Evolutionary conservation across 192 early-diverging fungal species (phyloP).

Genomic region (Linnemannia hyalina): DNA sequence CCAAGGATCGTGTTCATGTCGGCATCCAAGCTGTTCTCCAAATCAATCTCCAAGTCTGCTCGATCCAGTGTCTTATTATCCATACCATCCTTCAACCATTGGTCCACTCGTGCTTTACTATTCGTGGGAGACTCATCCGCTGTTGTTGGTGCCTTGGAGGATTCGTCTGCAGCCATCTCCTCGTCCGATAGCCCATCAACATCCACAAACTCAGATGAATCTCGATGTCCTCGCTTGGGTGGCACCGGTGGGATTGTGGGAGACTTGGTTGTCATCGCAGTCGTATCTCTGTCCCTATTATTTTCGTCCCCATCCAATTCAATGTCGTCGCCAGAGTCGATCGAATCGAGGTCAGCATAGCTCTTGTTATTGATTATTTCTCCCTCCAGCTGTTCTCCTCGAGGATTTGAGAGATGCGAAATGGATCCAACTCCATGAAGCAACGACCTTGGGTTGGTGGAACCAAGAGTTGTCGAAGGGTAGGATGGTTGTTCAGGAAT

Average conservation of each 20-base stretch:
- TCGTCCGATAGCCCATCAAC: constrained; percentile 30
- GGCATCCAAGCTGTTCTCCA: constrained; percentile 9
- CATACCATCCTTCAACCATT: not conserved
- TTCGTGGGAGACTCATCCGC: not conserved
- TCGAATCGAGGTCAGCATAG: not conserved
- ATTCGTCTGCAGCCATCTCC: constrained; percentile 3
- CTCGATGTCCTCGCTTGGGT: not conserved
- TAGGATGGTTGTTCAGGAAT: not conserved
- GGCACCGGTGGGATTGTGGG: not conserved
- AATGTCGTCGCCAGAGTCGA: not conserved
- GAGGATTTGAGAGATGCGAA: not conserved
- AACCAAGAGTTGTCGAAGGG: not conserved
- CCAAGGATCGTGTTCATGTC: constrained; percentile 47
- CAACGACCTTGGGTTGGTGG: not conserved
- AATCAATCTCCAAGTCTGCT: not conserved
- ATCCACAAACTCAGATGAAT: constrained; percentile 22
- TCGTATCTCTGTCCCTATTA: not conserved
- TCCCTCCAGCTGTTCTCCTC: not conserved
- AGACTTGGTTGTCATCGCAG: not conserved
- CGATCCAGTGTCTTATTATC: not conserved
- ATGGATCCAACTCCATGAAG: not conserved
- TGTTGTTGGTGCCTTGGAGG: not conserved
- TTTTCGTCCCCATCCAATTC: not conserved
- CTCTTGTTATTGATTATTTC: not conserved
- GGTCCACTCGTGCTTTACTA: not conserved